Evolutionary conservation across 2,329 filamentous ascomycete species (phyloP), one percentile per base, ranked within the genome.

Genomic region (Aphanoascus verrucosus): DNA sequence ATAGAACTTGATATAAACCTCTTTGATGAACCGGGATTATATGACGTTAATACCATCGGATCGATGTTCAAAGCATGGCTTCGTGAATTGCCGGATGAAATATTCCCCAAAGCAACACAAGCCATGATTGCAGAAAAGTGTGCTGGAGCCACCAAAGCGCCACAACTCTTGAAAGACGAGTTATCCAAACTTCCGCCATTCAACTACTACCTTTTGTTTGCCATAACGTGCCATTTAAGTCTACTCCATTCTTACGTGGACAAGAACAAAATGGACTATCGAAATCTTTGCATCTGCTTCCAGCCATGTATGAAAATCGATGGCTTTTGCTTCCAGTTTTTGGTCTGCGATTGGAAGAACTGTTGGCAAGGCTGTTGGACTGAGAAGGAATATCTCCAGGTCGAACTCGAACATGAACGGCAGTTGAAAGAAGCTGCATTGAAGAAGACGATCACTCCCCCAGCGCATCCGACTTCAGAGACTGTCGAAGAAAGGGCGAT

Each of bases 221-320:
- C 91, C 62, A 95, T 96, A 62, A 97, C 91, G 34, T 96, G 91
- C 69, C 91, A 97, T 64, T 82, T 97, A 47, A 95, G 89, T 62
- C 79, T 96, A 23, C 78, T 97, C 8, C 83, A 95, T 61, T 89
- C 88, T 1, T 91, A 94, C 68, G 86, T 89, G 20, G 88, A 94
- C 59, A 90, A 91, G 74, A 97, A 96, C 78, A 95, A 94, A 74
- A 97, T 97, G 91, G 88, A 94, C 66, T 95, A 91, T 66, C 83
- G 88, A 65, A 96, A 96, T 60, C 75, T 97, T 20, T 94, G 89
- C 72, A 94, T 96, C 62, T 97, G 91, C 73, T 96, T 96, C 70
- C 89, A 95, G 69, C 91, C 91, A 2, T 94, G 89, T 69, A 88
- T 97, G 80, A 94, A 91, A 71, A 93, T 97, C 55, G 91, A 97